Evolutionary conservation across 2,329 filamentous ascomycete genomes (phyloP).

Genomic region (Pseudocercospora fuligena): DNA sequence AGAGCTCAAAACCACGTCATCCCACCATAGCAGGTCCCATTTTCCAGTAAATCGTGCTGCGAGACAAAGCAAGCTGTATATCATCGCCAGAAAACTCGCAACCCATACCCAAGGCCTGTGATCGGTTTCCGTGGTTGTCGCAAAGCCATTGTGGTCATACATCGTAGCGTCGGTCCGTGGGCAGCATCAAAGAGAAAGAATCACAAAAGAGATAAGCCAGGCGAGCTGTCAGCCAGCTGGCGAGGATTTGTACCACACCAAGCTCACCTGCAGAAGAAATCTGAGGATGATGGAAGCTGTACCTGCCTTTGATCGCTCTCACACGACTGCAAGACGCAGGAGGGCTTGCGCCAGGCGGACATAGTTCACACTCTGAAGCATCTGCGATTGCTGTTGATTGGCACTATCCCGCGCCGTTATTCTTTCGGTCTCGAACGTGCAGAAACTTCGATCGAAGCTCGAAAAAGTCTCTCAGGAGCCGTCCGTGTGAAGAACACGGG

Average conservation of each 20-base stretch:
- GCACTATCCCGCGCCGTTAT: neutral
- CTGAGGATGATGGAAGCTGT: neutral
- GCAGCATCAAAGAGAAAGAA: neutral
- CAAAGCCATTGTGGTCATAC: constrained; percentile 23
- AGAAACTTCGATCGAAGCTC: neutral
- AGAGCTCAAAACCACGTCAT: constrained; percentile 26
- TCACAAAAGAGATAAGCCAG: neutral
- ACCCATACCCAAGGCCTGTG: constrained; percentile 31
- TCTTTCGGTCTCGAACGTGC: neutral
- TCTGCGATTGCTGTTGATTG: neutral
- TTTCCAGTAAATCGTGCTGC: constrained; percentile 26
- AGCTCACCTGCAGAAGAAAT: neutral
- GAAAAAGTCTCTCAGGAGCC: neutral
- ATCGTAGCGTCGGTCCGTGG: constrained; percentile 11
- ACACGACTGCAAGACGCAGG: neutral
- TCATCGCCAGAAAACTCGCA: constrained; percentile 24
- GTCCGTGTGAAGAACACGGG: neutral
- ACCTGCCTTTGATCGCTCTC: constrained; percentile 2
- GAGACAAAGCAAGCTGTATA: constrained; percentile 32
- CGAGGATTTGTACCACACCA: too few relatives aligned
- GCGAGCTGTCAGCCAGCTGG: neutral
- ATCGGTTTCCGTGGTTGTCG: constrained; percentile 24
- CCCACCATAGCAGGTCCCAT: constrained; percentile 32
- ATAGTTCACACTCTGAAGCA: neutral
- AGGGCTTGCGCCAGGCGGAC: neutral